Base-by-base conservation (phyloP, 768 basidiomycete genomes). In the Lactarius evosmus region DNA sequence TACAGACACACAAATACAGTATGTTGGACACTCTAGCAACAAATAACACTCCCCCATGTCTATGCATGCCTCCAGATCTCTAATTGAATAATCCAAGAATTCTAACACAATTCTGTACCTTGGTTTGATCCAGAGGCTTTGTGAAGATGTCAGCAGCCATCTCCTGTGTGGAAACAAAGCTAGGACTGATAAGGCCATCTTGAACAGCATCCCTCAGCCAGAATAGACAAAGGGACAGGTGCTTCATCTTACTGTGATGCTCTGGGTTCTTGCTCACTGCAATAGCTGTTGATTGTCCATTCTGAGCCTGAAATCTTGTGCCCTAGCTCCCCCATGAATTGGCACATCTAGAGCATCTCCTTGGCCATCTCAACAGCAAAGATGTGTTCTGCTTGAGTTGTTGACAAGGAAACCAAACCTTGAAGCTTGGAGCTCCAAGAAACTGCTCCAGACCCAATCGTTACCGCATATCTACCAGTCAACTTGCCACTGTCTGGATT, bases 401-500 rank as follows among this genome's bases (percentile, higher is more conserved):
- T 44, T n/a, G 41, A 44, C 41, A 44, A 12, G 41, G 41, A 16
- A 38, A 38, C 38, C 38, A 38, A 7, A 0, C 16, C 16, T 7
- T 38, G 38, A 16, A 38, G 6, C 38, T 38, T 38, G 5, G 38
- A 38, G 14, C 38, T 38, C 38, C 38, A 38, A 17, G 38, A 17
- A 4, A 38, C 38, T 25, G 7, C 55, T 4, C 38, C 55, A 40
- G 55, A 36, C 22, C 62, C 25, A 29, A 38, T 38, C 38, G 6
- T 38, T 5, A 38, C 38, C 38, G 7, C 38, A 38, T 38, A 38
- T 38, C 38, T 7, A 38, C 38, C 40, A 7, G 62, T 58, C 2
- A 36, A 63, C 51, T 51, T 49, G 27, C 62, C 56, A 52, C 52
- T 63, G 61, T 58, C 62, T 6, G 57, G 62, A 9, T 63, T 58